Evolutionary conservation across 805 yeast genomes (phyloP).

Genomic region (Pichia sporocuriosa): DNA sequence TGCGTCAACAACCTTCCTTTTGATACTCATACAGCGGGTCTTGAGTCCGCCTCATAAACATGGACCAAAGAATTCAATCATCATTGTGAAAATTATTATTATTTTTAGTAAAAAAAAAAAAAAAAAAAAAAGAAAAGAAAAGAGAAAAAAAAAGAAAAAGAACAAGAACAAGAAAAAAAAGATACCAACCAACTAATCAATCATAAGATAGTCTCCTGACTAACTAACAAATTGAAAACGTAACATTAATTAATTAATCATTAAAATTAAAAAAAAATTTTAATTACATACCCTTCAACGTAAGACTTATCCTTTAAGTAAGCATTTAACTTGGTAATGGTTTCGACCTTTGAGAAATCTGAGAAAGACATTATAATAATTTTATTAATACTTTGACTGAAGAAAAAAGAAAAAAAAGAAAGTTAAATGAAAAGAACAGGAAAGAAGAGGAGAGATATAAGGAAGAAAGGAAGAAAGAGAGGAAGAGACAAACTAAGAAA

Average conservation of each 20-base stretch:
- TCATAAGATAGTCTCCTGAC: too few species aligned
- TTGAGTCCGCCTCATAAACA: conserved; percentile 94
- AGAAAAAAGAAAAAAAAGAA: too few species aligned
- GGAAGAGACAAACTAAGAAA: conserved; percentile 1
- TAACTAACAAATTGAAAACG: too few species aligned
- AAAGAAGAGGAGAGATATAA: too few species aligned
- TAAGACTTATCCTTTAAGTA: conserved; percentile 89
- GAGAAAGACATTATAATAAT: conserved; percentile 70
- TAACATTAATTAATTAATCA: too few species aligned
- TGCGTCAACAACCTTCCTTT: conserved; percentile 30
- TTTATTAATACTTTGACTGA: too few species aligned
- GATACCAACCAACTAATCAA: neutral
- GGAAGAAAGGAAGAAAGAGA: neutral
- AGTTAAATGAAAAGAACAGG: too few species aligned
- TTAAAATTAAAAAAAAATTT: neutral
- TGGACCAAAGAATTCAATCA: conserved; percentile 82
- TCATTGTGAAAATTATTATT: conserved; percentile 42
- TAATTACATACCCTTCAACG: conserved; percentile 81
- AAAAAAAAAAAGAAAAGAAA: neutral
- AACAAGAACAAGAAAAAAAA: neutral
- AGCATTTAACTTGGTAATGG: conserved; percentile 69
- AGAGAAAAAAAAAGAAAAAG: neutral
- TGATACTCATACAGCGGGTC: conserved; percentile 95
- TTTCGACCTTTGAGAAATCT: conserved; percentile 74
- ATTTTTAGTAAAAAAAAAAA: neutral